Evolutionary conservation across 2,329 filamentous ascomycete genomes (phyloP), one percentile per base, ranked within the genome.

Genomic region (Ascosphaera aggregata): DNA sequence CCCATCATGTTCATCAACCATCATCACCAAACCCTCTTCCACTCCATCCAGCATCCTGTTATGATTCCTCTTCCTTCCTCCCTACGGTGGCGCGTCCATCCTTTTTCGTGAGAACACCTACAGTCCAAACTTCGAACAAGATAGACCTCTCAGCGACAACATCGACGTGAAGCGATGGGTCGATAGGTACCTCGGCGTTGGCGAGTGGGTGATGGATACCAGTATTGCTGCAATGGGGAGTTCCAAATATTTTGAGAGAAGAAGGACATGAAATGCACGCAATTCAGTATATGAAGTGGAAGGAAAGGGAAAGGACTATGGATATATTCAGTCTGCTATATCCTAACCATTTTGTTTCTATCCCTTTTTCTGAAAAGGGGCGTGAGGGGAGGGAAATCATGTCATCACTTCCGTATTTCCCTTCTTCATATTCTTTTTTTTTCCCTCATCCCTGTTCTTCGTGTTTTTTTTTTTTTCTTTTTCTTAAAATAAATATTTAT

Each of bases 171-270:
- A 78, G 55, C 76, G 75, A 52, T 95, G 85, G 84, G 73, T 95
- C 47, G 78, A 86, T 53, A 86, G 78, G 56, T 95, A 95, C 58
- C 73, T 95, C 34, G 82, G 82, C 45, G 76, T 94, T 15, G 89
- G 89, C 49, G 89, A 98, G 64, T 93, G 84, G 73, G 80, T 94
- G 46, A 92, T 98, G 84, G 89, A 98, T 59, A 80, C 91, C 63
- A 91, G 84, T 20, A 82, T 95, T 22, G 85, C 85, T 32, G 71
- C 95, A 41, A 80, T 93, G 55, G 79, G 82, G 34, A 76, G 79
- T 37, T 91, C 80, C 54, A 71, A 76, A 43, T 98, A 75, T 61
- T 98, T 98, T 56, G 85, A 94, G 64, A 72, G 89, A 53, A 85
- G 42, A n/a, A 32, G 30, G 30, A 32, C 30, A 32, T 32, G 15